phyloP scores from a whole-genome alignment of 2,329 filamentous ascomycete species.

The Didymosphaeria variabile region DNA sequence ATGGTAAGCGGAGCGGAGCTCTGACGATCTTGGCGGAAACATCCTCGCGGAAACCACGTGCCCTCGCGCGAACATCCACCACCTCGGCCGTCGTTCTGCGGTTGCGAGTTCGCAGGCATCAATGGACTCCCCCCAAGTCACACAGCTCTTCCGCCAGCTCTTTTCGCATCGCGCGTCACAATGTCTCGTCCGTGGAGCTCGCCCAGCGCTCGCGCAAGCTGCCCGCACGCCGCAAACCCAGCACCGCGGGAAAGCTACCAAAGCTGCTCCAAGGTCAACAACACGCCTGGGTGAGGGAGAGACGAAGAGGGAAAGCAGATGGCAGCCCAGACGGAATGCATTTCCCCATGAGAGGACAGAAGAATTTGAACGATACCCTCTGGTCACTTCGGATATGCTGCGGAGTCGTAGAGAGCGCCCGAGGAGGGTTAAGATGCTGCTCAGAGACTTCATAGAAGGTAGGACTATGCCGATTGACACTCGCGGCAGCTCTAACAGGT shows the following conservation, averaged over 20 bases:
- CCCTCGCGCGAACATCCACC: conserved; percentile 27
- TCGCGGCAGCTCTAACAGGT: conserved; percentile 19
- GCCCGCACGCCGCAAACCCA: conserved; percentile 40
- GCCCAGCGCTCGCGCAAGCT: conserved; percentile 46
- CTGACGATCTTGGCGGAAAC: conserved; percentile 40
- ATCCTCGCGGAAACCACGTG: conserved; percentile 30
- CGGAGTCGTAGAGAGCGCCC: conserved; percentile 78
- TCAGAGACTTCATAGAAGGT: conserved; percentile 98
- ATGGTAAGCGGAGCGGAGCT: conserved; percentile 28
- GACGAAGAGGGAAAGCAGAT: conserved; percentile 71
- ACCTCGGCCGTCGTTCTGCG: conserved; percentile 23
- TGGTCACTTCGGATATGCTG: conserved; percentile 83
- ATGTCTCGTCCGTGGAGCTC: conserved; percentile 58
- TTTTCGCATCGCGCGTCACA: conserved; percentile 75
- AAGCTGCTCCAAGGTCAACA: conserved; percentile 2
- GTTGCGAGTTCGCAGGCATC: conserved; percentile 24
- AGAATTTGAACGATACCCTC: conserved; percentile 83
- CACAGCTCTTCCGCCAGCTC: conserved; percentile 83
- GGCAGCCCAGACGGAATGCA: conserved; percentile 84
- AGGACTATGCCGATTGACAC: conserved; percentile 18
- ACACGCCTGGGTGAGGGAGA: conserved; percentile 38
- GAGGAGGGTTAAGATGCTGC: conserved; percentile 91
- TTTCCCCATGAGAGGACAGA: conserved; percentile 79
- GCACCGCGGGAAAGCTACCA: conserved; percentile 41
- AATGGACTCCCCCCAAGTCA: conserved; percentile 85